Evolutionary conservation across 2,329 filamentous ascomycete species (phyloP), one percentile per base, ranked within the genome.

Genomic region (Cladophialophora psammophila): DNA sequence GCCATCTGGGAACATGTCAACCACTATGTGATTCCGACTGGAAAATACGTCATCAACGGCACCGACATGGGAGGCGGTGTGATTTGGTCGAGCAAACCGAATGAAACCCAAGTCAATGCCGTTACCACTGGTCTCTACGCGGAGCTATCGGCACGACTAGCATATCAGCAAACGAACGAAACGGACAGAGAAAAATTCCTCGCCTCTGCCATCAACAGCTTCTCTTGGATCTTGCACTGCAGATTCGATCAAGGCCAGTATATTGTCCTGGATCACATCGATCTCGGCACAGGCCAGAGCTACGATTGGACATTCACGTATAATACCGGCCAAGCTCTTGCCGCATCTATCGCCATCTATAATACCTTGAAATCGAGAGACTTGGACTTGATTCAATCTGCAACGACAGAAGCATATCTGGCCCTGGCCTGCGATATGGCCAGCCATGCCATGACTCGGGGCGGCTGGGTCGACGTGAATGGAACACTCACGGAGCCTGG

Each of bases 241-340:
- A 53, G 63, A 48, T 70, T 61, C 38, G 50, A 64, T 34, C 26
- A 36, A 10, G 52, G 62, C 45, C 40, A 61, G 13, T 59, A 52
- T 56, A 4, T 71, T 13, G 67, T 69, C n/a, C 42, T 67, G 50
- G 67, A 71, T 58, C 59, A 66, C 48, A 62, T 69, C 35, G 63
- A 67, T 26, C 63, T 69, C 54, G 26, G 52, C 6, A 65, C 64
- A 12, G 60, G 63, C 18, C 35, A 63, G n/a, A 34, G 15, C n/a
- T 60, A 63, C 35, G 55, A 68, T 32, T 69, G 67, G 67, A 68
- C 63, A 10, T 69, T 68, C 63, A 71, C 67, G 8, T 71, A 71
- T 42, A 71, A 65, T n/a, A 71, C 67, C 4, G 69, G 69, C 42
- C 67, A 69, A 52, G 66, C 69, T 18, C 69, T 71, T 40, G 67